Evolutionary conservation across 495 filamentous ascomycete genomes (phyloP).

Genomic region (Stereocaulon alpinum): DNA sequence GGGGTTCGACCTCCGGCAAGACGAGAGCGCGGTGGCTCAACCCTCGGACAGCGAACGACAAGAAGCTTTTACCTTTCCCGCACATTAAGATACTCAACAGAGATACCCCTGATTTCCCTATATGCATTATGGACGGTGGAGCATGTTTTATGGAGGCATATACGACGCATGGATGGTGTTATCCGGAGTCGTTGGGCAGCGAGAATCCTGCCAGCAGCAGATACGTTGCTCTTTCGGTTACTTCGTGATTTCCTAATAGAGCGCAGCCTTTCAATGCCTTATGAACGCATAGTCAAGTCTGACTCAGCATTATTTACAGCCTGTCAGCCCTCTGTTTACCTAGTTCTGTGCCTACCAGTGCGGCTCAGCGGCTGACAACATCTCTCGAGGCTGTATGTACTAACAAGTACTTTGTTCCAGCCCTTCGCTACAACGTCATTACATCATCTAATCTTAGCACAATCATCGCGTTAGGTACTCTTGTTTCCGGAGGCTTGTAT

Average conservation of each 20-base stretch:
- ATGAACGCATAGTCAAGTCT: background rate
- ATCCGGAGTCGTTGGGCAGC: background rate
- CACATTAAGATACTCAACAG: background rate
- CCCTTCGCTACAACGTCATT: background rate
- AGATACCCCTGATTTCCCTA: background rate
- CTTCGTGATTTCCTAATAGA: background rate
- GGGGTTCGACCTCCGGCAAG: background rate
- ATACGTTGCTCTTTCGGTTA: background rate
- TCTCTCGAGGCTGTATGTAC: background rate
- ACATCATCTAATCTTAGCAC: background rate
- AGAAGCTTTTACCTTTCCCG: background rate
- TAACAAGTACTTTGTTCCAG: background rate
- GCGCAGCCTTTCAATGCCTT: background rate
- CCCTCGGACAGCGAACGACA: background rate
- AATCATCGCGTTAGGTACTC: too few relatives aligned
- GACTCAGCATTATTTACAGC: too few relatives aligned
- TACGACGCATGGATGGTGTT: background rate
- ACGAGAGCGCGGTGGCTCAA: background rate
- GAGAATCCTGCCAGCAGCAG: background rate
- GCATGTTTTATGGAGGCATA: background rate
- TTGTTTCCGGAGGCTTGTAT: background rate
- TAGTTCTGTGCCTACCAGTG: too few relatives aligned
- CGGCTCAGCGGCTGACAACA: too few relatives aligned
- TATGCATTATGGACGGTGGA: background rate
- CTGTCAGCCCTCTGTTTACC: too few relatives aligned